Evolutionary conservation across 2,329 filamentous ascomycete genomes (phyloP), one percentile per base, ranked within the genome.

Genomic region (Blastomyces parvus): DNA sequence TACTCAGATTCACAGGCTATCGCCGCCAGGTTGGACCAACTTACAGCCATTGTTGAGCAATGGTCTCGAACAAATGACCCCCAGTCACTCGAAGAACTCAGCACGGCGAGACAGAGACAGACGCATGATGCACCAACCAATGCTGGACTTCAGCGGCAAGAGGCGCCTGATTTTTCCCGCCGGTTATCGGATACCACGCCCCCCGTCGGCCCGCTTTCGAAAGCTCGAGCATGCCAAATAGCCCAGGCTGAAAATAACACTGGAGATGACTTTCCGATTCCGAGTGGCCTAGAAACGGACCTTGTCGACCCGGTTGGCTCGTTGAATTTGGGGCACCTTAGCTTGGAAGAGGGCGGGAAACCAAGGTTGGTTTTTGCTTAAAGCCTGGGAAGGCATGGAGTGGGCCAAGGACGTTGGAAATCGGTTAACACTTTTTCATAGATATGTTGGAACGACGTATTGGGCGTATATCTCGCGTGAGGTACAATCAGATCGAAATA

Each of bases 391-490:
- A 27, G n/a, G 30, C n/a, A 7, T 42, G 36, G 33, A 19, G 9
- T n/a, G 27, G 14, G 30, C 30, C 22, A 33, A 6, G 6, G 52
- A 33, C 6, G 17, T 55, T 40, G 56, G 33, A 64, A n/a, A 30
- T 27, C 33, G 9, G 60, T 61, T 63, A 64, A 65, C 65, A 33
- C 13, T 46, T 53, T 53, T 57, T 22, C 19, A n/a, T 63, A 77
- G 77, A 71, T 79, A 79, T 64, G 77, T 79, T 27, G 76, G 76
- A 27, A 78, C 76, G 6, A 79, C 77, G 13, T 79, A 78, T 64
- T 79, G 76, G 76, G 77, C 77, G 33, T 79, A 78, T 67, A 77
- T 79, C 40, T 77, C 76, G 9, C 72, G 76, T 42, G 76, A 79
- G 71, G 76, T 78, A 73, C 0, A 36, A 40, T 5, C 30, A 5